These are phyloP conservation scores for Psidium guajava DNA, from an alignment of 345 rosid species.

Conservation along the genomic window DNA sequence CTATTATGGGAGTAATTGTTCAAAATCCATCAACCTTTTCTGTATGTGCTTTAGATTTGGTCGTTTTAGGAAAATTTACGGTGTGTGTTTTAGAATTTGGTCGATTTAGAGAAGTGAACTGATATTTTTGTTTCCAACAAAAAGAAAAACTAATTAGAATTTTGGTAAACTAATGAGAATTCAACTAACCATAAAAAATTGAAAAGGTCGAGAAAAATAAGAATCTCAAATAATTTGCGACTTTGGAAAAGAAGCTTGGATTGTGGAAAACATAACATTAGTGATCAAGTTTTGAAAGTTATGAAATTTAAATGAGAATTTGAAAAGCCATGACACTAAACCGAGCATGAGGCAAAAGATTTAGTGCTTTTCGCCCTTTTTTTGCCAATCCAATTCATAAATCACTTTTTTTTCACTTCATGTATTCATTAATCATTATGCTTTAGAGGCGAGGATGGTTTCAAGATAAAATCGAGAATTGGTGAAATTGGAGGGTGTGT, in stretches of 20 bases:
- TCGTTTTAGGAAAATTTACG: neutral
- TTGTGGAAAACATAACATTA: neutral
- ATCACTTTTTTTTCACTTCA: neutral
- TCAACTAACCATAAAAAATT: neutral
- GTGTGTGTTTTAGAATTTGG: neutral
- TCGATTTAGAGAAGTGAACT: neutral
- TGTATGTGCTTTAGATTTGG: neutral
- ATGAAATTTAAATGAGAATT: neutral
- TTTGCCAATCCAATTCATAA: neutral
- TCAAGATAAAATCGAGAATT: fast-evolving
- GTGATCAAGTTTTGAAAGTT: neutral
- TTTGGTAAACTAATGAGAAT: neutral
- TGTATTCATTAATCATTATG: neutral
- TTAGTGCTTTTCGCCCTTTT: neutral
- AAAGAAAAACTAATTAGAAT: too few relatives aligned
- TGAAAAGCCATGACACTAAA: neutral
- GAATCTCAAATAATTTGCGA: neutral
- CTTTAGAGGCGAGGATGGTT: neutral
- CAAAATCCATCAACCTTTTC: neutral
- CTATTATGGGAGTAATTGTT: neutral
- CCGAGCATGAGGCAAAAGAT: neutral
- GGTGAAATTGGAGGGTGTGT: too few relatives aligned
- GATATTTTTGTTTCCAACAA: neutral
- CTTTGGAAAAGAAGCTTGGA: neutral
- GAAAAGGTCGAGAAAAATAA: neutral